Evolutionary conservation across 2,329 filamentous ascomycete species (phyloP).

Genomic region (Penicillium sp.): DNA sequence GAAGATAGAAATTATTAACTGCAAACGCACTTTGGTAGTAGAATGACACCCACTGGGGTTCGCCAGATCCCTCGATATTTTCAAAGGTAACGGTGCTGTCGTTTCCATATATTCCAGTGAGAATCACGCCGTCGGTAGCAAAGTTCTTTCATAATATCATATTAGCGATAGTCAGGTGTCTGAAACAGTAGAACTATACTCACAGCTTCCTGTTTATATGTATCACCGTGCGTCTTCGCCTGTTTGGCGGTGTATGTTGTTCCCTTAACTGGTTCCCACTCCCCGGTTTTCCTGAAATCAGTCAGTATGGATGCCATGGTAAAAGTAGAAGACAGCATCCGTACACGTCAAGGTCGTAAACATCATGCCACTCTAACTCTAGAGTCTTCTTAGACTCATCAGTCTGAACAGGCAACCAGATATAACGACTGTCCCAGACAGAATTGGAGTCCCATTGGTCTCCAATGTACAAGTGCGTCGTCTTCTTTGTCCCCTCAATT

Average conservation of each 20-base stretch:
- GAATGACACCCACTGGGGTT: constrained; percentile 57
- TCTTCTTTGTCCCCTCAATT: constrained; percentile 50
- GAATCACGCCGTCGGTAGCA: constrained; percentile 47
- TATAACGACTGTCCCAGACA: constrained; percentile 57
- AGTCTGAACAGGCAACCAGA: constrained; percentile 56
- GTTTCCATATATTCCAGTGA: constrained; percentile 55
- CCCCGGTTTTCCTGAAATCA: constrained; percentile 42
- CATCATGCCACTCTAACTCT: constrained; percentile 52
- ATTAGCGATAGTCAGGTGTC: background rate
- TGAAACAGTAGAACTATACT: background rate
- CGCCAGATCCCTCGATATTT: constrained; percentile 49
- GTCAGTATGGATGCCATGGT: background rate
- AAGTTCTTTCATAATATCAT: constrained; percentile 37
- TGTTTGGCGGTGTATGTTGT: constrained; percentile 49
- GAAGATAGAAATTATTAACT: background rate
- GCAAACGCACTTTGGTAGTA: constrained; percentile 49
- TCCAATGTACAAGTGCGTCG: constrained; percentile 52
- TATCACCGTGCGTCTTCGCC: constrained; percentile 47
- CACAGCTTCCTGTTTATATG: constrained; percentile 54
- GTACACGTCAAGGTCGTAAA: constrained; percentile 55
- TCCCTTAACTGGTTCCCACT: constrained; percentile 48
- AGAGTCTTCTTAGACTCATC: constrained; percentile 53
- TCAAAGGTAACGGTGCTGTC: constrained; percentile 54
- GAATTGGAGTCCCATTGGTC: constrained; percentile 57
- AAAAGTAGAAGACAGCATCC: background rate